Evolutionary conservation across 106 monocot species (phyloP), one percentile per base, ranked within the genome.

Genomic region (Apostasia shenzhenica): DNA sequence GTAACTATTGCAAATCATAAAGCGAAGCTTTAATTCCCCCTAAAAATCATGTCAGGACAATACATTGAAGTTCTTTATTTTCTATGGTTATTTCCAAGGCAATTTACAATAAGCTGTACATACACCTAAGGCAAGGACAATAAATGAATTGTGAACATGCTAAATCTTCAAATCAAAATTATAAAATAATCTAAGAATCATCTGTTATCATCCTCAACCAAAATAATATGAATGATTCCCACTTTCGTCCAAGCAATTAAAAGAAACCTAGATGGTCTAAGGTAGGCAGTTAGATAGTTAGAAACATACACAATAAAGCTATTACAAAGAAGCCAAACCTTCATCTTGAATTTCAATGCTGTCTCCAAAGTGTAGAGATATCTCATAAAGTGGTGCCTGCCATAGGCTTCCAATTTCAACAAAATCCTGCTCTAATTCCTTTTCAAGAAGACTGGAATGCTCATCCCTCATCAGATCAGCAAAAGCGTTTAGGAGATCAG

Each of bases 311-410:
- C 26, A 26, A 26, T 26, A 26, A 26, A 26, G 26, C 26, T 26
- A 26, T 26, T 26, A 26, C 26, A 26, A 50, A 8, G 8, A 65
- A 49, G 26, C 48, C 13, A 48, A 65, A 65, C 55, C 64, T 60
- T 68, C 68, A 4, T 59, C 69, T 39, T 10, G 45, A 9, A 12
- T 47, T 39, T 62, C 14, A 6, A 44, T 10, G 5, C 10, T 43
- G 5, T n/a, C 57, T 14, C 48, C 48, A 4, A 60, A 63, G 54
- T 66, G 68, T 54, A 95, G 72, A 68, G 83, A 62, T 10, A 97
- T 97, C 86, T 89, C 86, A 57, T 72, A 97, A 4, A 79, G 72
- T 38, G 89, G 80, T 14, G 92, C 84, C 41, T 88, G 84, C 81
- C 89, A 87, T 9, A 67, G 50, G 49, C 72, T 72, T 50, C 86